Base-by-base conservation (phyloP, 2,329 filamentous ascomycete species). In the Colletotrichum sp. region DNA sequence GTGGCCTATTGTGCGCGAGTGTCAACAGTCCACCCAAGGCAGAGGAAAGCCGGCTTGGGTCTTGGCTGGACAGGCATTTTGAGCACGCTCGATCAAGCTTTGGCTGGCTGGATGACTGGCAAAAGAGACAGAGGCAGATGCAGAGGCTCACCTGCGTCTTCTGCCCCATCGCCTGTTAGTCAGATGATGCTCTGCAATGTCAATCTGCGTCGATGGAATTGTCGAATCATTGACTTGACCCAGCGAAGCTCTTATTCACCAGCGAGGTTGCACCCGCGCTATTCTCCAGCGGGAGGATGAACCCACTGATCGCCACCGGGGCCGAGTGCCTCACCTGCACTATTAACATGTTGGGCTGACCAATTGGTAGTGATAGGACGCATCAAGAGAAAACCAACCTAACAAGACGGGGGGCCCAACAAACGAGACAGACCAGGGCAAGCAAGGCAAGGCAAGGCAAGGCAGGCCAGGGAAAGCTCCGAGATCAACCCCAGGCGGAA, bases 261-360 rank as follows among this genome's bases (percentile, higher is more conserved):
- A 48, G 63, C 19, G 68, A 77, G 52, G 75, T 77, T 76, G 48
- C 73, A 77, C 32, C 67, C 69, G 65, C 68, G 68, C 75, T 76
- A 76, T 77, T 77, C 75, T 76, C 52, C 72, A 77, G 73, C 73
- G 73, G 73, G 69, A 69, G 69, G 64, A 69, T 52, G 72, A 77
- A 77, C 34, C 75, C 75, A 76, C 75, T 77, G 75, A 76, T 77
- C 75, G 73, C 64, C 75, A 9, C 74, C 59, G 28, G 75, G 69
- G 48, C 73, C 69, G 72, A 57, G 68, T 77, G 73, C 75, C 74
- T 77, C 73, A 76, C 75, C 75, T 77, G 75, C 75, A 76, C 73
- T 76, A 77, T 76, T 68, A 69, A 39, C 69, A 72, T 70, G 34
- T 71, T 39, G 68, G 63, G 66, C 73, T 76, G 75, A 76, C 73